Evolutionary conservation across 2,329 filamentous ascomycete species (phyloP).

Genomic region (Triangularia setosa): DNA sequence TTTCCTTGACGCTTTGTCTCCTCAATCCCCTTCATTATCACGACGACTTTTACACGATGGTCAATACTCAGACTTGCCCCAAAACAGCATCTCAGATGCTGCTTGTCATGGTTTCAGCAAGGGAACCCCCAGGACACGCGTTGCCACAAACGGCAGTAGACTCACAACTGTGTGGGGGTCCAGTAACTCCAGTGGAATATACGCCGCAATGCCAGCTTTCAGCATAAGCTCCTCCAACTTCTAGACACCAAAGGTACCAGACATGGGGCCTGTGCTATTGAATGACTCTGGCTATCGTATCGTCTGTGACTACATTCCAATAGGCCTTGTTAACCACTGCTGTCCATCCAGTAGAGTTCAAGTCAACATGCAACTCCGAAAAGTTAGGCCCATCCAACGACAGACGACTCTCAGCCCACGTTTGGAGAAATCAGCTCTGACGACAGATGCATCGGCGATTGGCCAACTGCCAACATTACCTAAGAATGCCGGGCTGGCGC

Average conservation of each 20-base stretch:
- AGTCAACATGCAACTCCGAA: not conserved
- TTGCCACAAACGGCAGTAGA: not conserved
- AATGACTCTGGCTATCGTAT: not conserved
- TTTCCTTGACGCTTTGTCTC: not conserved
- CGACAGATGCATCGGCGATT: not conserved
- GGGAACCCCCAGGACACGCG: not conserved
- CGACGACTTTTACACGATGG: too few relatives aligned
- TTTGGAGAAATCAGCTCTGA: not conserved
- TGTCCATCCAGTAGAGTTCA: not conserved
- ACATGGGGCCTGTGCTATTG: not conserved
- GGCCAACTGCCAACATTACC: not conserved
- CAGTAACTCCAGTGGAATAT: not conserved
- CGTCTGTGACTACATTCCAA: not conserved
- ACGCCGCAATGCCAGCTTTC: not conserved
- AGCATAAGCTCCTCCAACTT: too few relatives aligned
- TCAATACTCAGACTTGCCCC: not conserved
- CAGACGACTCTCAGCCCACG: not conserved
- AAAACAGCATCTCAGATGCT: not conserved
- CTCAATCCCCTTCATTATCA: too few relatives aligned
- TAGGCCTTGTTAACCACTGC: not conserved
- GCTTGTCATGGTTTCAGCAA: conserved; percentile 1
- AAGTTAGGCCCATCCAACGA: not conserved
- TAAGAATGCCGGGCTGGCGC: not conserved
- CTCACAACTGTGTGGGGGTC: not conserved
- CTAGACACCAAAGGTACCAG: too few relatives aligned